phyloP scores from a whole-genome alignment of 2,329 filamentous ascomycete genomes.

The Alternaria atra region DNA sequence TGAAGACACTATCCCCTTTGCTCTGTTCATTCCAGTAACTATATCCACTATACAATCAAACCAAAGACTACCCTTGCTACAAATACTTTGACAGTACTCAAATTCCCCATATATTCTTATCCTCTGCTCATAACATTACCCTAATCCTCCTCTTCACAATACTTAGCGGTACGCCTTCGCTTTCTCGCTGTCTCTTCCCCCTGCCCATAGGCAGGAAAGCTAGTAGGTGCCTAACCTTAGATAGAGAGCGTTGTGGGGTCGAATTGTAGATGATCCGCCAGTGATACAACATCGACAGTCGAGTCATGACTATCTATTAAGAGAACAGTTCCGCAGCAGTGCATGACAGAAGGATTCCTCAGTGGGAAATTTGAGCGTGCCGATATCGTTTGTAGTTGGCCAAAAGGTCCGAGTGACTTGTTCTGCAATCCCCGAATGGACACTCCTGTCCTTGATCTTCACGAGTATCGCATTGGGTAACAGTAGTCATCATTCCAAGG shows the following conservation, averaged over 20 bases:
- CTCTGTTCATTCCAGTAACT: conserved; percentile 24
- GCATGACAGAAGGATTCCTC: too few species aligned
- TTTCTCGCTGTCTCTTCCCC: too few species aligned
- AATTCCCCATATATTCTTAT: conserved; percentile 35
- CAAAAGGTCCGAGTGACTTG: too few species aligned
- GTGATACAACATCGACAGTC: neutral
- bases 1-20: conserved; percentile 32
- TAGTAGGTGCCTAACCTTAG: neutral
- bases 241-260: neutral
- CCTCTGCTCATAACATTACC: conserved; percentile 20
- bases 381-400: too few species aligned
- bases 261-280: neutral
- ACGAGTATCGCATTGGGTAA: neutral
- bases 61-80: conserved; percentile 24
- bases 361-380: too few species aligned
- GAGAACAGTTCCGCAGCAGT: neutral
- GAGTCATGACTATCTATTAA: neutral
- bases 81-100: conserved; percentile 31
- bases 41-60: conserved; percentile 17
- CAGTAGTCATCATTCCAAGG: neutral
- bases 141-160: conserved; percentile 6
- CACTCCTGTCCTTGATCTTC: neutral
- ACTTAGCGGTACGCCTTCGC: too few species aligned
- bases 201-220: neutral
- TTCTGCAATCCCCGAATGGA: neutral